phyloP scores from a whole-genome alignment of 768 basidiomycete species.

The Macrolepiota dolichaula region DNA sequence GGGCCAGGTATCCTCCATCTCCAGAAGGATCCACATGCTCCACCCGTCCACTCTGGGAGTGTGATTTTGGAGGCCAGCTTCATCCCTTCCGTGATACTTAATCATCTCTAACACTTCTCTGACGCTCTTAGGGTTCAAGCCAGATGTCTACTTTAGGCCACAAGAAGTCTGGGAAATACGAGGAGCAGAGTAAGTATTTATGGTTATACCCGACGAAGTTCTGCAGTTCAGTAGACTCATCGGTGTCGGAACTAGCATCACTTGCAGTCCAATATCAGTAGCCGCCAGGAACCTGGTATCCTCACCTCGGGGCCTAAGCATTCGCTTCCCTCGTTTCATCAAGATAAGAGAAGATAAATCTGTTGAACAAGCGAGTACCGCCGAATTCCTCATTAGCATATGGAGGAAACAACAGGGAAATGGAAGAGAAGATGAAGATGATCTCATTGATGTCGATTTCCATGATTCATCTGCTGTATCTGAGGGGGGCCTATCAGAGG shows the following conservation, averaged over 20 bases:
- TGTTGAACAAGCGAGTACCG: constrained; percentile 69
- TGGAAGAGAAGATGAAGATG: constrained; percentile 49
- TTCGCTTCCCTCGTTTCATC: constrained; percentile 89
- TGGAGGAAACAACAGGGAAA: constrained; percentile 60
- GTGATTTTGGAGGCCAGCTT: constrained; percentile 57
- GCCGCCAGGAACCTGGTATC: constrained; percentile 66
- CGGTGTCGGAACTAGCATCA: constrained; percentile 47
- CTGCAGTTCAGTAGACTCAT: not conserved
- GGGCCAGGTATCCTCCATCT: constrained; percentile 58
- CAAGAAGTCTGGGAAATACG: constrained; percentile 88
- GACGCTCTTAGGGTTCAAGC: constrained; percentile 45
- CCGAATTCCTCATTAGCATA: constrained; percentile 65
- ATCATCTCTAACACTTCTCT: not conserved
- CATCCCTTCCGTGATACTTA: not conserved
- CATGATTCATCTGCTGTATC: constrained; percentile 18
- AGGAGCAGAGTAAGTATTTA: constrained; percentile 58
- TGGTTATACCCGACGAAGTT: not conserved
- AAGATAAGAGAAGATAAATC: constrained; percentile 69
- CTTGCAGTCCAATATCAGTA: constrained; percentile 80
- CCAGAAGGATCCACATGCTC: constrained; percentile 45
- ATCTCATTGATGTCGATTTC: constrained; percentile 52
- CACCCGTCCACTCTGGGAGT: constrained; percentile 50
- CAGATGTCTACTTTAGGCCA: constrained; percentile 69
- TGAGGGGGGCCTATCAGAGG: constrained; percentile 23
- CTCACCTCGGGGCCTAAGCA: constrained; percentile 60